Conservation (phyloP, 2,329 filamentous ascomycete species). For the Didymella pinodella region DNA sequence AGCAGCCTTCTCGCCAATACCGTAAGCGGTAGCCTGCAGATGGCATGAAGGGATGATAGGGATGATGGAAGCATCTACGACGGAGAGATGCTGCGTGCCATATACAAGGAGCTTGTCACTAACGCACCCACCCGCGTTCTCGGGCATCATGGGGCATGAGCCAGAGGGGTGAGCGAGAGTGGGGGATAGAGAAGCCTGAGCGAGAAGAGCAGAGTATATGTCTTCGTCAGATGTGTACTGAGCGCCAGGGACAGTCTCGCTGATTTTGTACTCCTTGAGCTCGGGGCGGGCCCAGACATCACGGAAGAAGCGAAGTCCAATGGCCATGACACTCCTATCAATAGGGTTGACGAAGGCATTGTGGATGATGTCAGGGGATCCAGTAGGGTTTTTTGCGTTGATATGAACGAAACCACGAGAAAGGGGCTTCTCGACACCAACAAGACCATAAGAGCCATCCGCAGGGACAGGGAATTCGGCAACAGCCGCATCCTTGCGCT, state of each 20-base stretch:
- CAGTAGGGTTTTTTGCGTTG: conserved; percentile 41
- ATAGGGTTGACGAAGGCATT: conserved; percentile 42
- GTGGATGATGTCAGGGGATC: conserved; percentile 36
- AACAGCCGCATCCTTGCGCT: conserved; percentile 35
- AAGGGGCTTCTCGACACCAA: conserved; percentile 44
- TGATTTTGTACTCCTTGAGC: conserved; percentile 33
- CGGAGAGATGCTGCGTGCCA: conserved; percentile 36
- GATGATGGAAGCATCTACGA: conserved; percentile 46
- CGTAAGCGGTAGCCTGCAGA: conserved; percentile 46
- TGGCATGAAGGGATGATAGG: conserved; percentile 42
- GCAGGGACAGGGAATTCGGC: conserved; percentile 48
- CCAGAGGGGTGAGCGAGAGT: conserved; percentile 44
- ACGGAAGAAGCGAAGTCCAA: conserved; percentile 48
- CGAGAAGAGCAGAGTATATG: conserved; percentile 31
- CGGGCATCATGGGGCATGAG: conserved; percentile 42
- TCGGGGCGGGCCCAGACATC: conserved; percentile 38
- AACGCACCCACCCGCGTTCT: conserved; percentile 39
- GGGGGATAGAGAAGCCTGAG: conserved; percentile 32
- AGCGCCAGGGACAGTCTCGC: conserved; percentile 35
- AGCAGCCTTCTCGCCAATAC: conserved; percentile 46
- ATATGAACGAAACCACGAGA: conserved; percentile 48
- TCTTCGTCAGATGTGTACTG: conserved; percentile 36
- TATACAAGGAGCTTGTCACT: conserved; percentile 40
- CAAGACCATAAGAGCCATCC: conserved; percentile 37
- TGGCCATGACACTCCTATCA: conserved; percentile 39